Base-by-base conservation (phyloP, 345 rosid species). In the Salix koriyanagi region DNA sequence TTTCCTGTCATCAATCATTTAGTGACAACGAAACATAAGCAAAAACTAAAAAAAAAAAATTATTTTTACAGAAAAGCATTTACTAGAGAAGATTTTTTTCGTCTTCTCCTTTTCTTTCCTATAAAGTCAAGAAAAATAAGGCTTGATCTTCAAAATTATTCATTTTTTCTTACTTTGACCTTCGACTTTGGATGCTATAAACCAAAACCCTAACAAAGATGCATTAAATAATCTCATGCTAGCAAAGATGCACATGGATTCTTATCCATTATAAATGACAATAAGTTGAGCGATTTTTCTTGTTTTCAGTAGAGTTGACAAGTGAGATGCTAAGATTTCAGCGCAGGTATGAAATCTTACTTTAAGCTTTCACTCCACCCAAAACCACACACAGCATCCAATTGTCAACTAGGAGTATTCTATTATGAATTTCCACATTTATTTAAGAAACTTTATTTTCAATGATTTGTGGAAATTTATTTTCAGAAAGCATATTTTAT, bases 231-330 rank as follows among this genome's bases (percentile, higher is more conserved):
- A 34, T 34, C 36, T 34, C 36, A 34, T 34, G 36, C 36, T 2
- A 19, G 4, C 60, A 21, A 21, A 54, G 60, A 54, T 54, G 3
- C 7, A n/a, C 19, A 54, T 9, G 25, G 28, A 30, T 50, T 32
- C 65, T n/a, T 56, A 26, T 28, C 30, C 28, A 9, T 12, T 42
- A 52, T 2, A 36, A 65, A 44, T 42, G 50, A 42, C 13, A 58
- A 41, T 26, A 39, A 7, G 71, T 62, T 50, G n/a, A 72, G 65
- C 77, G 12, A 23, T 48, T 12, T 48, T 12, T 65, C 52, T 71
- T 68, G n/a, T 77, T 71, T 52, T 58, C 12, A 78, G 64, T 3
- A n/a, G 48, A 69, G 79, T 79, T 84, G 84, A 81, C 83, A 36
- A 6, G 18, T 10, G 18, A 7, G n/a, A 8, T 66, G 5, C 61